phyloP scores from a whole-genome alignment of 2,329 filamentous ascomycete species.

The Bipolaris gigantea region DNA sequence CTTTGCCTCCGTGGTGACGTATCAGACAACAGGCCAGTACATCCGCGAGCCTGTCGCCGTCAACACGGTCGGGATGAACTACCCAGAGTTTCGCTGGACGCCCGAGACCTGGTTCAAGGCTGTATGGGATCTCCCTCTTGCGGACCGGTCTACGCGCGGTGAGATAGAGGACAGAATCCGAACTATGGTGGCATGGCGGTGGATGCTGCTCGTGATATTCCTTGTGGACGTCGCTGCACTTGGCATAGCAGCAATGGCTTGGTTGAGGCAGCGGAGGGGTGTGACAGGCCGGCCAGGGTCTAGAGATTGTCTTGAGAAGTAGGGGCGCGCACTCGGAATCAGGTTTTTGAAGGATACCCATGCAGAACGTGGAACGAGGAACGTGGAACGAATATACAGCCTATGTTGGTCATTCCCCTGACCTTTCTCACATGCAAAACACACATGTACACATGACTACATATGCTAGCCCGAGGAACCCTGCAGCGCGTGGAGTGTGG shows the following conservation, averaged over 20 bases:
- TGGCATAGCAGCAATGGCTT: conserved; percentile 19
- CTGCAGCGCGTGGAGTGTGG: neutral
- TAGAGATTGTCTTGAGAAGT: conserved; percentile 18
- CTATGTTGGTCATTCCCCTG: neutral
- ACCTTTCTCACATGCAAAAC: neutral
- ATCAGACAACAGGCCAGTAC: conserved; percentile 32
- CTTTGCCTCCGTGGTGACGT: conserved; percentile 36
- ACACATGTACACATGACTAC: neutral
- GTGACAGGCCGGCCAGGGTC: conserved; percentile 8
- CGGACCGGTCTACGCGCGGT: conserved; percentile 14
- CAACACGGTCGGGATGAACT: conserved; percentile 23
- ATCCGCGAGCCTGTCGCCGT: conserved; percentile 26
- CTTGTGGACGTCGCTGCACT: conserved; percentile 27
- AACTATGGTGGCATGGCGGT: conserved; percentile 39
- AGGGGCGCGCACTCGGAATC: neutral
- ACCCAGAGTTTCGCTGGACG: conserved; percentile 35
- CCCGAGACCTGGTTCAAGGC: conserved; percentile 41
- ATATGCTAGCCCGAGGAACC: neutral
- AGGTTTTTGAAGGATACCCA: too few relatives aligned
- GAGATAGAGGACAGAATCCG: conserved; percentile 27
- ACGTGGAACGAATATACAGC: neutral
- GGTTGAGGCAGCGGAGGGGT: conserved; percentile 27
- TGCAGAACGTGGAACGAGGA: neutral
- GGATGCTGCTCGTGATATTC: conserved; percentile 38
- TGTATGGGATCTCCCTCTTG: conserved; percentile 33